phyloP scores from a whole-genome alignment of 1,284 basidiomycete species.

The Lentinula novae-zelandiae region DNA sequence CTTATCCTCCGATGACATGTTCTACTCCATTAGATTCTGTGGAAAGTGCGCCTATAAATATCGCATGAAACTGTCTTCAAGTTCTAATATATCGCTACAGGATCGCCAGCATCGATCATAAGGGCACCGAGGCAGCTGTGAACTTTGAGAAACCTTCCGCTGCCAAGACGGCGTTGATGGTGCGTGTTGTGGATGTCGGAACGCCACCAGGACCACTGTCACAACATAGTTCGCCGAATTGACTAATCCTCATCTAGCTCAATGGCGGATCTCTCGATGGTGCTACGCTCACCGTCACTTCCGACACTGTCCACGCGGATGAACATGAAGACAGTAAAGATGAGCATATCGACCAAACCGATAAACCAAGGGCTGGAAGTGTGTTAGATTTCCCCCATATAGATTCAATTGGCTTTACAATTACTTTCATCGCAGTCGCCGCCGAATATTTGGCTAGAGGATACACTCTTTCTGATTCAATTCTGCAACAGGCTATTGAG shows the following conservation, averaged over 20 bases:
- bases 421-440: constrained; percentile 48
- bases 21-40: constrained; percentile 54
- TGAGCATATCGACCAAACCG: constrained; percentile 62
- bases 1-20: constrained; percentile 14
- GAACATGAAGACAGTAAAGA: constrained; percentile 36
- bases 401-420: neutral
- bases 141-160: constrained; percentile 75
- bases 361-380: constrained; percentile 83
- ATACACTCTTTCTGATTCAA: constrained; percentile 75
- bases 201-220: neutral
- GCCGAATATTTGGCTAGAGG: constrained; percentile 90
- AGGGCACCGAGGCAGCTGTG: constrained; percentile 49
- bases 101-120: constrained; percentile 60
- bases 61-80: neutral
- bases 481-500: constrained; percentile 84
- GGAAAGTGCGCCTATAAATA: constrained; percentile 51
- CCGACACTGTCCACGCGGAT: constrained; percentile 58
- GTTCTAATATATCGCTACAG: constrained; percentile 28
- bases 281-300: constrained; percentile 55
- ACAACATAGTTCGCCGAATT: neutral
- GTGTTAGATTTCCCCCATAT: constrained; percentile 21
- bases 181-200: constrained; percentile 20
- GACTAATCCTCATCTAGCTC: constrained; percentile 37
- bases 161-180: constrained; percentile 79
- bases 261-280: constrained; percentile 72